These are phyloP conservation scores for Eruca vesicaria DNA, from an alignment of 441 rosid species.

Conservation along the genomic window DNA sequence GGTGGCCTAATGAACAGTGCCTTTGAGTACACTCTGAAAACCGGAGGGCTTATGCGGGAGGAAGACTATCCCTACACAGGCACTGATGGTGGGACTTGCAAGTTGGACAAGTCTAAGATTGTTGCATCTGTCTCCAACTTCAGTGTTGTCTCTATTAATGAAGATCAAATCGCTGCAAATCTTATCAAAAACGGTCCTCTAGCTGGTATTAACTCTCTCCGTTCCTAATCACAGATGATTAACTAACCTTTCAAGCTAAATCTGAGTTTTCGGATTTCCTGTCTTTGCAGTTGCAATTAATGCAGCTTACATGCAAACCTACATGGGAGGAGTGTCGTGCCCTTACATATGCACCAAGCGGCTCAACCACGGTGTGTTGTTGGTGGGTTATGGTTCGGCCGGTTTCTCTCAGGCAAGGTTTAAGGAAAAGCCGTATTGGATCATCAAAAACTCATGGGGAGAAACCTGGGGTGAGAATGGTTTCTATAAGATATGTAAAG, in stretches of 20 bases:
- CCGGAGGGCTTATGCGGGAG: constrained; percentile 92
- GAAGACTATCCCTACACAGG: constrained; percentile 93
- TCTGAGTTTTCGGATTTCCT: neutral
- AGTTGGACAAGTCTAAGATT: constrained; percentile 76
- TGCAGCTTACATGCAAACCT: constrained; percentile 93
- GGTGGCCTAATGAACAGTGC: constrained; percentile 97
- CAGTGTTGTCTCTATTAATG: constrained; percentile 81
- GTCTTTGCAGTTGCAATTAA: constrained; percentile 71
- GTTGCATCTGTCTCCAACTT: constrained; percentile 84
- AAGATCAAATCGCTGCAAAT: constrained; percentile 92
- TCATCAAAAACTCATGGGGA: constrained; percentile 98
- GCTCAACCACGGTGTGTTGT: constrained; percentile 82
- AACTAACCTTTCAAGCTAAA: neutral
- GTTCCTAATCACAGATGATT: neutral
- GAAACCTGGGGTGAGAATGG: constrained; percentile 90
- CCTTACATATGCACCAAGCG: constrained; percentile 86
- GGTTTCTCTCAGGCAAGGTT: constrained; percentile 80
- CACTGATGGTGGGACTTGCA: constrained; percentile 61
- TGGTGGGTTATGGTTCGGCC: constrained; percentile 85
- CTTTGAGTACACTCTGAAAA: constrained; percentile 83
- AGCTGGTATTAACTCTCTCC: constrained; percentile 6
- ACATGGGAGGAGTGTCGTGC: constrained; percentile 87
- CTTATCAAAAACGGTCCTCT: constrained; percentile 81
- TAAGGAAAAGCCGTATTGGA: constrained; percentile 95
- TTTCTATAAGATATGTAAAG: constrained; percentile 84